These are phyloP conservation scores for Pseudocercospora fuligena DNA, from an alignment of 2,329 filamentous ascomycete genomes.

Conservation along the genomic window DNA sequence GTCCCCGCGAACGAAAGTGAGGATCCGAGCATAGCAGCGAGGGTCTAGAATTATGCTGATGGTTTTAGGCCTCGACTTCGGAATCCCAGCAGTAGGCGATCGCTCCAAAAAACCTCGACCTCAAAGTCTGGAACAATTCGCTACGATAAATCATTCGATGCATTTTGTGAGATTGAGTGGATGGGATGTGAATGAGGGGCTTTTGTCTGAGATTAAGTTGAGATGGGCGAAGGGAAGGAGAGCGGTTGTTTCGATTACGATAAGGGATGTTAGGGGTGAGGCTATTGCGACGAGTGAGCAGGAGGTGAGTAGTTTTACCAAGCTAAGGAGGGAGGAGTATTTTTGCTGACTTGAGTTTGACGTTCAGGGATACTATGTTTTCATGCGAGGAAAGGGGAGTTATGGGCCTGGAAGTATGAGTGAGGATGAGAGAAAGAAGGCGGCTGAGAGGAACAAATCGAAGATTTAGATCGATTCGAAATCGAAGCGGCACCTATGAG, in stretches of 20 bases:
- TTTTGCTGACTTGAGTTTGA: neutral
- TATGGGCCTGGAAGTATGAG: neutral
- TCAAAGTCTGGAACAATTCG: neutral
- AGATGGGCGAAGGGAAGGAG: conserved; percentile 4
- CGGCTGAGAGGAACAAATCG: neutral
- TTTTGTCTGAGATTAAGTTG: conserved; percentile 3
- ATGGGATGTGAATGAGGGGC: conserved; percentile 4
- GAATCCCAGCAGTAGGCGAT: neutral
- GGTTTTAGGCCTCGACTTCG: conserved; percentile 6
- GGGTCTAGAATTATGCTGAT: neutral
- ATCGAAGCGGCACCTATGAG: neutral
- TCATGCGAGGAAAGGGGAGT: neutral
- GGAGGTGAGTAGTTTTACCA: neutral
- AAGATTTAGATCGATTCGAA: neutral
- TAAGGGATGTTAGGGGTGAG: conserved; percentile 6
- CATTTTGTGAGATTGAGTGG: conserved; percentile 7
- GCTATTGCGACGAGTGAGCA: conserved; percentile 14
- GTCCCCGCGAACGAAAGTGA: too few species aligned
- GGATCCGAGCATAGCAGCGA: neutral
- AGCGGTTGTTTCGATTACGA: neutral
- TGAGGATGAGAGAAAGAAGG: neutral
- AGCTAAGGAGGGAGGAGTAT: neutral
- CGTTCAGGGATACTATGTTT: neutral
- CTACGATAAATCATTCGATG: neutral
- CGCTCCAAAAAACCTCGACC: neutral